phyloP scores from a whole-genome alignment of 345 rosid species.

The Viola odorata region DNA sequence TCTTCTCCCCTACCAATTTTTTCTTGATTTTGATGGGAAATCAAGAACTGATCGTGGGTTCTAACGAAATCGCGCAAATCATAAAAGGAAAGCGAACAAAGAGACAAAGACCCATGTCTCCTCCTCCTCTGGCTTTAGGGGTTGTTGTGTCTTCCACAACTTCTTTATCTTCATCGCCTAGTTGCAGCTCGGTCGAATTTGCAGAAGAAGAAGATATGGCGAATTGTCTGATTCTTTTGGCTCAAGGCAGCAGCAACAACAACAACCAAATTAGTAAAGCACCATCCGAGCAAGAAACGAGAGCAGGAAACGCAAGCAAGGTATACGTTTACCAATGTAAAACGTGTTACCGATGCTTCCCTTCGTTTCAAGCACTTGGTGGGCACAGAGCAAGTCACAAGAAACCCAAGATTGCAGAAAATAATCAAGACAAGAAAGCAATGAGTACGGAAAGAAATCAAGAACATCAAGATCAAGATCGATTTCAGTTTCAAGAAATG shows the following conservation, averaged over 20 bases:
- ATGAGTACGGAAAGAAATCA: neutral
- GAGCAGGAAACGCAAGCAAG: neutral
- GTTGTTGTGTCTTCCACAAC: neutral
- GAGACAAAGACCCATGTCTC: slow-evolving; percentile 54
- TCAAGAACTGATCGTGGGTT: slow-evolving; percentile 21
- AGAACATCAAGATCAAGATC: slow-evolving; percentile 9
- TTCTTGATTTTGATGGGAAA: slow-evolving; percentile 23
- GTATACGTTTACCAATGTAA: slow-evolving; percentile 17
- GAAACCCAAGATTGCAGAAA: slow-evolving; percentile 3
- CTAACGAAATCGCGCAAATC: slow-evolving; percentile 19
- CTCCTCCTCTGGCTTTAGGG: slow-evolving; percentile 21
- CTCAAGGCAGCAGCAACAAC: slow-evolving; percentile 16
- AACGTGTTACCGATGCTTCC: slow-evolving; percentile 26
- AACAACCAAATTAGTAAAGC: neutral
- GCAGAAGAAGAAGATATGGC: slow-evolving; percentile 32
- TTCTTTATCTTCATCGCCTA: neutral
- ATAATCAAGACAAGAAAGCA: slow-evolving; percentile 25
- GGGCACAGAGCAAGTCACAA: slow-evolving; percentile 33
- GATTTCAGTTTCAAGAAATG: slow-evolving; percentile 1
- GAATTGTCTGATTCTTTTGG: slow-evolving; percentile 16
- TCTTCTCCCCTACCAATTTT: neutral
- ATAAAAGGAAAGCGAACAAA: slow-evolving; percentile 72
- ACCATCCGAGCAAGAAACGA: neutral
- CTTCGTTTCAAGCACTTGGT: slow-evolving; percentile 34
- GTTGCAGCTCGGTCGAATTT: slow-evolving; percentile 18